Conservation (phyloP, 202 grass and related monocot species). For the Brachypodium distachyon region DNA sequence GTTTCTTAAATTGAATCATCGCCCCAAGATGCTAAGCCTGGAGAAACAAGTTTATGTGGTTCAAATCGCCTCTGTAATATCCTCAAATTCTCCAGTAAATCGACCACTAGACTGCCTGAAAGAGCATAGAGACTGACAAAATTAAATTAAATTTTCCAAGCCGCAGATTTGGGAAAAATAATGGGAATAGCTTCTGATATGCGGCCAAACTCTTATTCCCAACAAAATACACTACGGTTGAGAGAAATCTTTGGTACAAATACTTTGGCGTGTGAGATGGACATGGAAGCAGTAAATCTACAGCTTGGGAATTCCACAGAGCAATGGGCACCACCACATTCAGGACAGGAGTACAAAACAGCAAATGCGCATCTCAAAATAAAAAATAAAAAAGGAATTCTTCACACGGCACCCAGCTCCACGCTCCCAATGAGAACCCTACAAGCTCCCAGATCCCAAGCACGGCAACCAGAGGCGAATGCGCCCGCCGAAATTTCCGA, state of each 20-base stretch:
- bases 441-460: constrained; percentile 28
- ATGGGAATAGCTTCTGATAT: not conserved
- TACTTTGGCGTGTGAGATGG: not conserved
- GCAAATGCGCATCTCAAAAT: constrained; percentile 5
- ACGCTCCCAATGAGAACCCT: constrained; percentile 14
- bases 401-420: not conserved
- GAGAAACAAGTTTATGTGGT: not conserved
- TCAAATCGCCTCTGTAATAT: not conserved
- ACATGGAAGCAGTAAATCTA: not conserved
- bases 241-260: not conserved
- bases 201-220: not conserved
- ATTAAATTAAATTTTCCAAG: not conserved
- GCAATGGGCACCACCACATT: constrained; percentile 10
- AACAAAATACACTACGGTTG: not conserved
- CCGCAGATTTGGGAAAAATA: not conserved
- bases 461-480: not conserved
- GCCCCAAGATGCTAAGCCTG: not conserved
- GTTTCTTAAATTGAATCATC: not conserved
- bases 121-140: not conserved
- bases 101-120: not conserved
- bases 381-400: not conserved
- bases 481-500: not conserved
- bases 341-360: not conserved
- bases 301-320: not conserved
- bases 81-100: not conserved